A percentile compares a stretch with the other conserved stretches of the same genome.
Evolutionary conservation across 2,329 filamentous ascomycete species (phyloP).

Genomic region (Calonectria crousiana): DNA sequence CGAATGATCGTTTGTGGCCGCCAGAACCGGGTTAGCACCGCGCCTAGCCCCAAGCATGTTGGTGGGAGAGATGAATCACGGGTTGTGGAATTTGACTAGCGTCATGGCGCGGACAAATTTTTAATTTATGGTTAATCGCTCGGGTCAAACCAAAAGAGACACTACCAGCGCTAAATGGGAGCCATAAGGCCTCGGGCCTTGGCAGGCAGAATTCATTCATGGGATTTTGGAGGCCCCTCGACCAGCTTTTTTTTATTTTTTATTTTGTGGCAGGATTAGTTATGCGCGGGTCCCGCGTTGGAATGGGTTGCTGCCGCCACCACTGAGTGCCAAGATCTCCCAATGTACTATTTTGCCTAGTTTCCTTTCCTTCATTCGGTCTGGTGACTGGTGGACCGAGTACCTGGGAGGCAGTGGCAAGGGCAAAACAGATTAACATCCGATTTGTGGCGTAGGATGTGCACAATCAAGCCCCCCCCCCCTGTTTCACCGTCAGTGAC

Average conservation of each 20-base stretch:
- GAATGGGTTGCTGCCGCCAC: neutral
- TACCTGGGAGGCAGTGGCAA: neutral
- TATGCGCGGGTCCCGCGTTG: neutral
- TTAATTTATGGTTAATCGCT: conserved; percentile 13
- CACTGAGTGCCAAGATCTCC: neutral
- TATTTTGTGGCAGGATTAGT: neutral
- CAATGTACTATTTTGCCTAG: neutral
- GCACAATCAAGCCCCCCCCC: neutral
- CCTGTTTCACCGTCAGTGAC: neutral
- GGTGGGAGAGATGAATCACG: neutral
- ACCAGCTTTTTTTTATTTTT: neutral
- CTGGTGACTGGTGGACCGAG: no score
- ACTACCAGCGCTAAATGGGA: neutral
- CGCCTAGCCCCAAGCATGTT: neutral
- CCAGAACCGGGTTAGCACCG: neutral
- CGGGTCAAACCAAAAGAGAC: neutral
- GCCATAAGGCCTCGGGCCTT: neutral
- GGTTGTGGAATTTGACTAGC: neutral
- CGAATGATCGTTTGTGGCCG: neutral
- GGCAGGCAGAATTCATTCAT: neutral
- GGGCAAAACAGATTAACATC: neutral
- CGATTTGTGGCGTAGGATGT: neutral
- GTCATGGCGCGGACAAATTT: neutral
- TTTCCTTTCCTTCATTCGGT: neutral
- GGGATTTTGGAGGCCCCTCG: neutral